Conservation (phyloP, 2,329 filamentous ascomycete species). For the Trichoderma endophyticum region DNA sequence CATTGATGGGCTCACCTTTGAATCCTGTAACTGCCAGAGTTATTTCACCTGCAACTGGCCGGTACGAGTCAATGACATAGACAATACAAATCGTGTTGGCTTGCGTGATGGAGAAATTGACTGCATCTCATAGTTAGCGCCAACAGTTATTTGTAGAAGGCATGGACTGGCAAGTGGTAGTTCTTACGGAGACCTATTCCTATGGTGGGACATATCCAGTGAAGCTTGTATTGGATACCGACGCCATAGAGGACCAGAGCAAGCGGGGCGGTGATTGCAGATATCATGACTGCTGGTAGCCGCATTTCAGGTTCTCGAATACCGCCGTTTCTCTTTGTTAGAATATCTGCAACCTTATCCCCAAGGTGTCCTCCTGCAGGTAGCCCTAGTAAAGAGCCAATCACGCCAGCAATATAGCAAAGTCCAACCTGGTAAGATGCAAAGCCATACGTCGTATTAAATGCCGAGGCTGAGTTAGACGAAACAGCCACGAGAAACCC, state of each 20-base stretch:
- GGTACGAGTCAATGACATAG: slow-evolving; percentile 56
- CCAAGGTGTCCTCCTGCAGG: slow-evolving; percentile 47
- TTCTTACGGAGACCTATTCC: slow-evolving; percentile 51
- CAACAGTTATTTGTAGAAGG: not conserved
- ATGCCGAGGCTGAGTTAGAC: slow-evolving; percentile 49
- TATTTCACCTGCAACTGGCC: slow-evolving; percentile 55
- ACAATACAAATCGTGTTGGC: slow-evolving; percentile 55
- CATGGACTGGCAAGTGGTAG: not conserved
- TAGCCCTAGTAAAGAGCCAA: slow-evolving; percentile 49
- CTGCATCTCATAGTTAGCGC: slow-evolving; percentile 28
- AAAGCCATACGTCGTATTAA: slow-evolving; percentile 41
- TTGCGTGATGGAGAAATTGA: slow-evolving; percentile 55
- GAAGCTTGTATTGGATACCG: slow-evolving; percentile 44
- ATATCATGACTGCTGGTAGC: slow-evolving; percentile 51
- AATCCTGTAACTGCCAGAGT: slow-evolving; percentile 52
- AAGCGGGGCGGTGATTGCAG: slow-evolving; percentile 48
- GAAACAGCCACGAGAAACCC: slow-evolving; percentile 55
- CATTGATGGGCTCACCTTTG: slow-evolving; percentile 42
- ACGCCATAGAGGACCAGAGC: slow-evolving; percentile 46
- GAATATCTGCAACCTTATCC: slow-evolving; percentile 46
- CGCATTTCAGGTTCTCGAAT: slow-evolving; percentile 60
- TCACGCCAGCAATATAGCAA: slow-evolving; percentile 47
- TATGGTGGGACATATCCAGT: slow-evolving; percentile 56
- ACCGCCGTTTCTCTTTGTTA: slow-evolving; percentile 52
- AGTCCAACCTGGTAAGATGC: slow-evolving; percentile 47